phyloP scores from a whole-genome alignment of 2,329 filamentous ascomycete species.

The Talaromyces sp. region DNA sequence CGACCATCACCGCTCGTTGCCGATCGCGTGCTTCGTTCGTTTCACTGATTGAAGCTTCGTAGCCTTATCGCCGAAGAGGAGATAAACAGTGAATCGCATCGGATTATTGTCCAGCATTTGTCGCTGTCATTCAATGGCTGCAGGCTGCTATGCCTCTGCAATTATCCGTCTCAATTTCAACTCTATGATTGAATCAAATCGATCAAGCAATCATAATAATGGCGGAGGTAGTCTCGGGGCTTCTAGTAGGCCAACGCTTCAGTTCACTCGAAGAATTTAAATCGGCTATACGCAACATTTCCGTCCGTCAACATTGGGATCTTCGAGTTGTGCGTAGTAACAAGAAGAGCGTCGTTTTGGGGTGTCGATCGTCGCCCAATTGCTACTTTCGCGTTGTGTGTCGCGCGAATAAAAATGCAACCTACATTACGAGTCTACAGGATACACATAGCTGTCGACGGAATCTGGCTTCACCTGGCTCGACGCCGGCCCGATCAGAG shows the following conservation, averaged over 20 bases:
- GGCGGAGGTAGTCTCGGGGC: slow-evolving; percentile 41
- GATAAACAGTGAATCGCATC: neutral
- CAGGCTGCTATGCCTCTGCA: slow-evolving; percentile 5
- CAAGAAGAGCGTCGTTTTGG: slow-evolving; percentile 42
- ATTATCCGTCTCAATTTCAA: neutral
- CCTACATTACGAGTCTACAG: slow-evolving; percentile 40
- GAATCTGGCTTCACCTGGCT: slow-evolving; percentile 28
- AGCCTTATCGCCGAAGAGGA: slow-evolving; percentile 13
- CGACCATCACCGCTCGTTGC: neutral
- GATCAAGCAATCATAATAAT: slow-evolving; percentile 19
- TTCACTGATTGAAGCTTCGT: slow-evolving; percentile 11
- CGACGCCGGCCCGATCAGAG: slow-evolving; percentile 38
- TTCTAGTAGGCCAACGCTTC: slow-evolving; percentile 39
- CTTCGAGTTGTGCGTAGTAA: slow-evolving; percentile 41
- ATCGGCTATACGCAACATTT: slow-evolving; percentile 37
- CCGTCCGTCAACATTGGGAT: slow-evolving; percentile 42
- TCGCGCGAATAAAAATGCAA: slow-evolving; percentile 40
- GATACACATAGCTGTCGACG: slow-evolving; percentile 38
- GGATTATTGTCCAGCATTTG: neutral
- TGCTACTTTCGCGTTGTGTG: slow-evolving; percentile 42
- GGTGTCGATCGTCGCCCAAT: slow-evolving; percentile 38
- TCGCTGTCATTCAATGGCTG: slow-evolving; percentile 5
- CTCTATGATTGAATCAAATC: neutral
- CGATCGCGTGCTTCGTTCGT: neutral
- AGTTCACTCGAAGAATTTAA: slow-evolving; percentile 40